Conservation (phyloP, 495 filamentous ascomycete species). For the Filosporella fistucella region DNA sequence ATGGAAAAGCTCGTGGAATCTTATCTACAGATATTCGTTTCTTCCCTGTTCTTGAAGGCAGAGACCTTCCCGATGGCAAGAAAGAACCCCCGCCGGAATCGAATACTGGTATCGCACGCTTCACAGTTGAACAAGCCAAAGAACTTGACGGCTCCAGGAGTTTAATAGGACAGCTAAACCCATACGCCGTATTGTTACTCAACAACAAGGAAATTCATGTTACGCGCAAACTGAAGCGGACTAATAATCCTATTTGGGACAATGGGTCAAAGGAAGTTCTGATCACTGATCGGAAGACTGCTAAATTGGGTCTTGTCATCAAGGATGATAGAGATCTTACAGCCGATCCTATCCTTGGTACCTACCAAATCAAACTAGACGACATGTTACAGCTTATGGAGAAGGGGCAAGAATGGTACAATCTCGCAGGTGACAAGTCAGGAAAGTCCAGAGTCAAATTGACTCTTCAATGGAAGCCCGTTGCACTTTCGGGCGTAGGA, state of each 20-base stretch:
- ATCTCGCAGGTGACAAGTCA: slow-evolving; percentile 69
- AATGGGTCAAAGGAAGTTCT: slow-evolving; percentile 87
- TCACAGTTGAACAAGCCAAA: slow-evolving; percentile 93
- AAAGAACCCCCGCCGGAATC: slow-evolving; percentile 77
- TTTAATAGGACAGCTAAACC: slow-evolving; percentile 81
- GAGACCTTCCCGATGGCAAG: slow-evolving; percentile 69
- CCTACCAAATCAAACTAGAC: slow-evolving; percentile 89
- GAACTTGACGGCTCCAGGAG: slow-evolving; percentile 90
- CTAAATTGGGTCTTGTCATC: slow-evolving; percentile 83
- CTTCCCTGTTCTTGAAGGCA: slow-evolving; percentile 83
- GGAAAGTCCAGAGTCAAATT: slow-evolving; percentile 75
- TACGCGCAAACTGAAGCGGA: slow-evolving; percentile 88
- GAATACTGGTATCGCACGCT: slow-evolving; percentile 87
- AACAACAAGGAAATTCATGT: slow-evolving; percentile 85
- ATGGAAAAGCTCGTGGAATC: slow-evolving; percentile 77
- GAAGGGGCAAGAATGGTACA: slow-evolving; percentile 95
- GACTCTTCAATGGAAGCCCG: slow-evolving; percentile 90
- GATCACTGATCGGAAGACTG: slow-evolving; percentile 85
- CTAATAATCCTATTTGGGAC: slow-evolving; percentile 93
- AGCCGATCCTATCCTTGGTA: slow-evolving; percentile 80
- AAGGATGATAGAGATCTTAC: slow-evolving; percentile 89
- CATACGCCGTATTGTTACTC: slow-evolving; percentile 80
- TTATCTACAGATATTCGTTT: slow-evolving; percentile 82
- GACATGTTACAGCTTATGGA: slow-evolving; percentile 88
- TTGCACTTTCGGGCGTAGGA: slow-evolving; percentile 69